These are phyloP conservation scores for Lactarius hengduanensis DNA, from an alignment of 768 basidiomycete species.

Conservation along the genomic window DNA sequence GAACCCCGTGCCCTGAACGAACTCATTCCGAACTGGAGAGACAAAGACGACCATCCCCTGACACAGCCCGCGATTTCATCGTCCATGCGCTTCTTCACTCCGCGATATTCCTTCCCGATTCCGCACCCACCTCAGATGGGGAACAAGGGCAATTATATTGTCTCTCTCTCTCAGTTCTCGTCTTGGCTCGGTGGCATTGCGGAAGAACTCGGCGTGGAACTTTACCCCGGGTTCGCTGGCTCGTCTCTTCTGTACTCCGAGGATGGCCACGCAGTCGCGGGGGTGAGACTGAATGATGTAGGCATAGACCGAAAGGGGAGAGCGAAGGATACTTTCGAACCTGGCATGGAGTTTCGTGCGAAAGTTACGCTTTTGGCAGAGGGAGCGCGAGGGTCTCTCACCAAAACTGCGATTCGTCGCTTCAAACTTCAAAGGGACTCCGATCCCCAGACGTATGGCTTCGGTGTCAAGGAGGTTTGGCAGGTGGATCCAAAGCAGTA, in stretches of 20 bases:
- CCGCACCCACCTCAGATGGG: conserved; percentile 98
- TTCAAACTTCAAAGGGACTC: conserved; percentile 67
- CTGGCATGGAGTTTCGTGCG: conserved; percentile 94
- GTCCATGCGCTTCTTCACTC: conserved; percentile 83
- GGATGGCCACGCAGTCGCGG: conserved; percentile 60
- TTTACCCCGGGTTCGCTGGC: conserved; percentile 97
- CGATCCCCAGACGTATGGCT: conserved; percentile 92
- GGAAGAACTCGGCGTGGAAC: conserved; percentile 85
- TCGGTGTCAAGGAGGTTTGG: conserved; percentile 99
- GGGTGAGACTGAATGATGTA: conserved; percentile 91
- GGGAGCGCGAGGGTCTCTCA: conserved; percentile 90
- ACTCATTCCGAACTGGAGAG: conserved; percentile 82
- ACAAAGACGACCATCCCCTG: conserved; percentile 68
- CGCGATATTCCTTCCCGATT: conserved; percentile 66
- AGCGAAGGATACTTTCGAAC: conserved; percentile 87
- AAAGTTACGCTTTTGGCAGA: conserved; percentile 92
- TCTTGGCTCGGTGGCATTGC: conserved; percentile 88
- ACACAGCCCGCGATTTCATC: conserved; percentile 75
- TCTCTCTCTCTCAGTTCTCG: conserved; percentile 84
- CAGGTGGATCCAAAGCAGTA: conserved; percentile 65
- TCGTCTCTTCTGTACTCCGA: conserved; percentile 73
- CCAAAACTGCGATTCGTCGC: conserved; percentile 71
- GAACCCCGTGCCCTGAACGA: conserved; percentile 91
- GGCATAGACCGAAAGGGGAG: conserved; percentile 76
- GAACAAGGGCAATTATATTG: conserved; percentile 91